Evolutionary conservation across 345 rosid genomes (phyloP), one percentile per base, ranked within the genome.

Genomic region (Eucalyptus rudis): DNA sequence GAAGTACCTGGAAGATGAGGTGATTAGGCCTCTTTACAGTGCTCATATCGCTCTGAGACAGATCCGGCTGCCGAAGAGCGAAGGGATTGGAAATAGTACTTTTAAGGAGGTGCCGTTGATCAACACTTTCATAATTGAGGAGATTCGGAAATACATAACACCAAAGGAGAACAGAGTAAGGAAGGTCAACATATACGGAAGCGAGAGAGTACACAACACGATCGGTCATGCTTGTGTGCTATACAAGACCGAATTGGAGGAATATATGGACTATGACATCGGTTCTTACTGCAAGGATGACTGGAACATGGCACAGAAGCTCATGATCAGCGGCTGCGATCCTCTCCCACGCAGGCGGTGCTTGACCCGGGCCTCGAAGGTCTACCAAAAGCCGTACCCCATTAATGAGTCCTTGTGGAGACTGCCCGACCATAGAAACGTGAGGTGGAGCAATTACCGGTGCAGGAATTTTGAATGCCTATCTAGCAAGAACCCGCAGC

Each of bases 391-490:
- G 88, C 99, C 99, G 6, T 96, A 92, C 86, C 91, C 99, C 1
- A 96, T 96, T 92, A 96, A 94, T 8, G 98, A 97, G 91, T 97
- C 99, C 9, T 54, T 96, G 22, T 97, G 99, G 99, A 96, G 90
- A 88, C 31, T 93, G 89, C 99, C 99, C 4, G 97, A 96, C 79
- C 95, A 94, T 51, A 92, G 95, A 88, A 97, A 96, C 89, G 96
- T 96, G 80, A 93, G 99, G 80, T 96, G 99, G 99, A 91, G 93
- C 36, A 95, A 94, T 80, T 97, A 97, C 49, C 94, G 90, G 29
- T 97, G 99, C 90, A 93, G 97, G 94, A 94, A 94, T 68, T 95
- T 96, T 36, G 89, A 91, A 50, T 94, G 97, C 88, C 92, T 95
- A 11, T 91, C 95, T 7, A 93, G 95, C 91, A 93, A 91, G 81